These are phyloP conservation scores for Lichenothelia convexa DNA, from an alignment of 495 filamentous ascomycete genomes.

Conservation along the genomic window DNA sequence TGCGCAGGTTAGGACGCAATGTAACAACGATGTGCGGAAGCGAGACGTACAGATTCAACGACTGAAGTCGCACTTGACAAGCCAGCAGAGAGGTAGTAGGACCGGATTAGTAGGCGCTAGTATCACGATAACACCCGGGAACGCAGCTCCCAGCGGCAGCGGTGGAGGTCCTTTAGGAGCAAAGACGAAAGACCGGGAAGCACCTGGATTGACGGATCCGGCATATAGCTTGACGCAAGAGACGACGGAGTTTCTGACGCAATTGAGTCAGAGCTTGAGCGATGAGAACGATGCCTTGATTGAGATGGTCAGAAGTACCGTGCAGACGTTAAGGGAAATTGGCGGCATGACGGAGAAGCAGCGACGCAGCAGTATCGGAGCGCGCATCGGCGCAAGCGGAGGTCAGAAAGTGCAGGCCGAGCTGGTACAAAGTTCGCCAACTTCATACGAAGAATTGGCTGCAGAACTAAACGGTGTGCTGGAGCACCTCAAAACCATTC, in stretches of 20 bases:
- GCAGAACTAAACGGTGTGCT: conserved; percentile 54
- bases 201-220: conserved; percentile 33
- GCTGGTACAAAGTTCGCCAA: conserved; percentile 26
- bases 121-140: conserved; percentile 32
- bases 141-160: conserved; percentile 22
- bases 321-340: conserved; percentile 55
- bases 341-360: conserved; percentile 37
- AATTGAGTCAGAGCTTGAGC: conserved; percentile 69
- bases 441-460: conserved; percentile 56
- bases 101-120: conserved; percentile 30
- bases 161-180: conserved; percentile 1
- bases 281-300: conserved; percentile 87
- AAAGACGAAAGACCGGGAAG: conserved; percentile 19
- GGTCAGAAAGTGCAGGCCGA: conserved; percentile 25
- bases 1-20: conserved; percentile 66
- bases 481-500: conserved; percentile 57
- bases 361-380: conserved; percentile 1
- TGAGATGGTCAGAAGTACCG: conserved; percentile 47
- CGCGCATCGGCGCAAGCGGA: conserved; percentile 7
- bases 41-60: conserved; percentile 75
- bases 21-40: conserved; percentile 82
- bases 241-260: conserved; percentile 81
- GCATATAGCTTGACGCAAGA: conserved; percentile 64
- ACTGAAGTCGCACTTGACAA: conserved; percentile 66
- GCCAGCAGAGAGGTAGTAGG: conserved; percentile 25